These are phyloP conservation scores for Corylus avellana DNA, from an alignment of 306 rosid species.

Conservation along the genomic window DNA sequence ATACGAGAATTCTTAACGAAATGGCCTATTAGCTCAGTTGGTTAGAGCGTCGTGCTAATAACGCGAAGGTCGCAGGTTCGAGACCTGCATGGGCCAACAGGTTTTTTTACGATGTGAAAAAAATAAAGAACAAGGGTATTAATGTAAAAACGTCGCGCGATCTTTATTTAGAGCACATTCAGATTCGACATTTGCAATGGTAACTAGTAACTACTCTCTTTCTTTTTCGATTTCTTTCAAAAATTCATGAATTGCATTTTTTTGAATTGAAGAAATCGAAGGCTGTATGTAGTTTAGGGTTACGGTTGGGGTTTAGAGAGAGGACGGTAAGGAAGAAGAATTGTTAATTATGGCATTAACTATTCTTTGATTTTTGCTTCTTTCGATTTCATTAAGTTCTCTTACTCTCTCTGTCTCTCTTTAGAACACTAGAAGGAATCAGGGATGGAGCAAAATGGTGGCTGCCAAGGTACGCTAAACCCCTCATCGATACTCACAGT, in stretches of 20 bases:
- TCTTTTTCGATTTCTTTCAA: background rate
- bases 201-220: background rate
- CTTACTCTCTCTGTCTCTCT: background rate
- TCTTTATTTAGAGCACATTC: no score
- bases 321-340: background rate
- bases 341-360: background rate
- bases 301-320: background rate
- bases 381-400: background rate
- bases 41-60: constrained; percentile 45
- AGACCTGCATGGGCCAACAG: constrained; percentile 8
- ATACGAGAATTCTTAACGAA: no score
- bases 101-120: background rate
- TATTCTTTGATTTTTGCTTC: background rate
- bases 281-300: background rate
- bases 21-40: constrained; percentile 36
- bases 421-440: constrained; percentile 3
- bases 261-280: background rate
- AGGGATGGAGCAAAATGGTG: constrained; percentile 20
- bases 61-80: constrained; percentile 45
- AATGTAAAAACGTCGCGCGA: constrained; percentile 20
- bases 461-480: background rate
- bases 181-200: constrained; percentile 1
- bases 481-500: background rate
- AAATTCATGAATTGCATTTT: background rate
- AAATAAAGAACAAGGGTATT: constrained; percentile 12